phyloP scores from a whole-genome alignment of 73 alveolate genomes.

The Stentor coeruleus region DNA sequence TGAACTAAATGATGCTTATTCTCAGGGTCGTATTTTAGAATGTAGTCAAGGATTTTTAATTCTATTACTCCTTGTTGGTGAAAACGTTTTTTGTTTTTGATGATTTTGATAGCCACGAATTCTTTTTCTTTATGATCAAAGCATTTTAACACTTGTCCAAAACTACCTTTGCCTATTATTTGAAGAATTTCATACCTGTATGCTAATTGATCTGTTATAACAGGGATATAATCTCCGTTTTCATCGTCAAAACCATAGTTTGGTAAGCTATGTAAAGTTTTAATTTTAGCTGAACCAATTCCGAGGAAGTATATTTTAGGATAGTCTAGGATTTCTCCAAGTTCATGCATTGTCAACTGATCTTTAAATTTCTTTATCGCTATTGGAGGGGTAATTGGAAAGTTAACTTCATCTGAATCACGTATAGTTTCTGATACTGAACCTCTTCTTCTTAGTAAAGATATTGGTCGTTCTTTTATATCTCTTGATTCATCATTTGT shows the following conservation, averaged over 20 bases:
- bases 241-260: constrained; percentile 52
- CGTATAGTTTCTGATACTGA: no score
- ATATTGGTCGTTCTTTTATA: no score
- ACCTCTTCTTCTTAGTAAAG: no score
- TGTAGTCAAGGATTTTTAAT: constrained; percentile 65
- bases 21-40: constrained; percentile 47
- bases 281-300: neutral
- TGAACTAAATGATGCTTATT: constrained; percentile 38
- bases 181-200: constrained; percentile 87
- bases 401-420: no score
- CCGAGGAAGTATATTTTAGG: neutral
- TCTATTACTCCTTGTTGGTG: constrained; percentile 91
- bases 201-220: constrained; percentile 76
- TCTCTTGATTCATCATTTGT: no score
- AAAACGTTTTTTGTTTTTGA: constrained; percentile 80
- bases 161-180: constrained; percentile 87
- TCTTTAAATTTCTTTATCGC: constrained; percentile 46
- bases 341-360: no score
- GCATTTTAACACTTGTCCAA: constrained; percentile 90
- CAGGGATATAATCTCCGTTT: constrained; percentile 79
- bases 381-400: no score
- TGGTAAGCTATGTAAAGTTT: neutral
- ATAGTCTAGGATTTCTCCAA: neutral
- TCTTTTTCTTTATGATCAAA: constrained; percentile 85
- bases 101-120: constrained; percentile 78